phyloP scores from a whole-genome alignment of 2,329 filamentous ascomycete genomes.

The Hypoxylon sp. region DNA sequence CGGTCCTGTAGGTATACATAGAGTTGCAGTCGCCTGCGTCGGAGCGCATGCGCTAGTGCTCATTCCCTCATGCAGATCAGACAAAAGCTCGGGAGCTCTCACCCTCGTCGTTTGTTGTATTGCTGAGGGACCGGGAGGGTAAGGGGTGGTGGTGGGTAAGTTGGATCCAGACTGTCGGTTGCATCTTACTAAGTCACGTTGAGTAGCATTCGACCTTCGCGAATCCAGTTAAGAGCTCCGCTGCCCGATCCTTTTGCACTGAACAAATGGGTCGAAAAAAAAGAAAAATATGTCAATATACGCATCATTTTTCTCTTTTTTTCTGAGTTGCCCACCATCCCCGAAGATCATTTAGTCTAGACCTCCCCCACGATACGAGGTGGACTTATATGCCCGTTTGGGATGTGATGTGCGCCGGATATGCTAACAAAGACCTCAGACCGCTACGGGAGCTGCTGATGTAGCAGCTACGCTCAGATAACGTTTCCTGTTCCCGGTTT shows the following conservation, averaged over 20 bases:
- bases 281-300: conserved; percentile 9
- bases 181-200: conserved; percentile 31
- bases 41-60: conserved; percentile 36
- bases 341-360: conserved; percentile 33
- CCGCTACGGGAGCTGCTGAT: conserved; percentile 3
- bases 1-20: conserved; percentile 20
- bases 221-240: conserved; percentile 30
- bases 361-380: conserved; percentile 25
- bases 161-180: conserved; percentile 44
- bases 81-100: conserved; percentile 34
- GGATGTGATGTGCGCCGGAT: conserved; percentile 22
- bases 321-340: conserved; percentile 7
- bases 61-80: conserved; percentile 36
- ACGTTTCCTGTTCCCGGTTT: not conserved
- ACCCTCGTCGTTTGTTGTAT: conserved; percentile 2
- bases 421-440: conserved; percentile 6
- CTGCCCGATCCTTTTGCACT: conserved; percentile 29
- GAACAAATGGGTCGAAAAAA: conserved; percentile 20
- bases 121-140: not conserved
- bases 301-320: conserved; percentile 5
- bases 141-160: not conserved
- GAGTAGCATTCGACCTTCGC: conserved; percentile 18
- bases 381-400: conserved; percentile 17
- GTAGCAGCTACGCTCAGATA: conserved; percentile 1
- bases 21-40: conserved; percentile 38